A percentile compares a stretch with the other conserved stretches of the same genome.
These are phyloP conservation scores for Gliomastix tumulicola DNA, from an alignment of 2,329 filamentous ascomycete genomes.

Conservation along the genomic window DNA sequence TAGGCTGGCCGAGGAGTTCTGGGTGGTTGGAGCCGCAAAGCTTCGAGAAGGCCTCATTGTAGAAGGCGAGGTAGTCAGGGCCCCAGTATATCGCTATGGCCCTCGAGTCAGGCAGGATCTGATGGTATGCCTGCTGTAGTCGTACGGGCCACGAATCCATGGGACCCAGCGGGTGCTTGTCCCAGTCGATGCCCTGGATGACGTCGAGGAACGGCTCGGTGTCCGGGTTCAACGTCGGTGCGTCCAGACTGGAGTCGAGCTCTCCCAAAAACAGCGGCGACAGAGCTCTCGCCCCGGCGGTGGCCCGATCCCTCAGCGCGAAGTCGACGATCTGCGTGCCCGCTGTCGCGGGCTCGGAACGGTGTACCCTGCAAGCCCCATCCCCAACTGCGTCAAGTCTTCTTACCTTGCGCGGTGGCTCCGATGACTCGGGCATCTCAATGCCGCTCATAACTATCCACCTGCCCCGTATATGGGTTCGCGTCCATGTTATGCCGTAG, in stretches of 20 bases:
- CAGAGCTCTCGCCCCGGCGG: slow-evolving; percentile 2
- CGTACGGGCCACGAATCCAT: slow-evolving; percentile 37
- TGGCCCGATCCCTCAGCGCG: slow-evolving; percentile 1
- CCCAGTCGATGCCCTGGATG: slow-evolving; percentile 38
- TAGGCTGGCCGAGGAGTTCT: slow-evolving; percentile 49
- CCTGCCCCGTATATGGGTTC: slow-evolving; percentile 19
- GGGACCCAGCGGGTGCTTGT: slow-evolving; percentile 35
- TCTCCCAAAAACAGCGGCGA: slow-evolving; percentile 19
- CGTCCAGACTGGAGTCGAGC: slow-evolving; percentile 21
- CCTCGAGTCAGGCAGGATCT: slow-evolving; percentile 34
- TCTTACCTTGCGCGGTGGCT: slow-evolving; percentile 22
- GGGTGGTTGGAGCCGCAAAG: slow-evolving; percentile 61
- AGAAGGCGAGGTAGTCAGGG: slow-evolving; percentile 53
- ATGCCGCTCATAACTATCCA: slow-evolving; percentile 33
- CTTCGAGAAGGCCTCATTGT: slow-evolving; percentile 60
- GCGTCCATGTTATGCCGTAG: slow-evolving; percentile 27
- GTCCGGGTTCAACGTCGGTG: slow-evolving; percentile 24
- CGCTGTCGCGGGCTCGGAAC: background rate
- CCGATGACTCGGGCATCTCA: slow-evolving; percentile 19
- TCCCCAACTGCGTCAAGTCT: slow-evolving; percentile 15
- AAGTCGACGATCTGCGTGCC: slow-evolving; percentile 9
- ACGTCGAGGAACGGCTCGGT: slow-evolving; percentile 28
- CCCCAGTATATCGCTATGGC: slow-evolving; percentile 60
- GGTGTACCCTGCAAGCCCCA: slow-evolving; percentile 10
- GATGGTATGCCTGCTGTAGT: slow-evolving; percentile 36